Evolutionary conservation across 1,139 yeast species (phyloP).

Genomic region (Candida sojae): DNA sequence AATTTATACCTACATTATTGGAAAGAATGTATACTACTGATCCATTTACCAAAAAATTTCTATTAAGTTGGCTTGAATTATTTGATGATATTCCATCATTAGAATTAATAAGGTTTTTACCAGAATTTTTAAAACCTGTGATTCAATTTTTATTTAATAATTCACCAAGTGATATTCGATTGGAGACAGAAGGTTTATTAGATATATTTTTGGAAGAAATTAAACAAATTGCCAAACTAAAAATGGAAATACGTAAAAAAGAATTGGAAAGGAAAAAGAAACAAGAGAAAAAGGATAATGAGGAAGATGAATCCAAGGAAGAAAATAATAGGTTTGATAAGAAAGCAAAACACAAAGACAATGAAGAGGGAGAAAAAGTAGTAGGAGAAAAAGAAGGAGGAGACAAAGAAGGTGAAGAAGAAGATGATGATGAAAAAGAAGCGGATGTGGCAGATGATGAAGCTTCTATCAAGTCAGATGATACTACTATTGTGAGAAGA

Average conservation of each 20-base stretch:
- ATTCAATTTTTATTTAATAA: conserved; percentile 75
- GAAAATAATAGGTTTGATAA: background rate
- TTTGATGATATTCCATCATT: conserved; percentile 91
- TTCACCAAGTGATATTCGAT: conserved; percentile 83
- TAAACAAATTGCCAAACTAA: conserved; percentile 69
- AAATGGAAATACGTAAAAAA: conserved; percentile 45
- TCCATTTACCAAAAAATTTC: conserved; percentile 87
- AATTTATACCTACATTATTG: conserved; percentile 84
- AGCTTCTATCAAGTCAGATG: conserved; percentile 26
- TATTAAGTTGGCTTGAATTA: conserved; percentile 90
- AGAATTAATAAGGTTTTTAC: conserved; percentile 82
- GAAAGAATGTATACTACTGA: conserved; percentile 92
- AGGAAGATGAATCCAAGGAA: background rate
- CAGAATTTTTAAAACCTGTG: conserved; percentile 86
- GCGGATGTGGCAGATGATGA: conserved; percentile 16
- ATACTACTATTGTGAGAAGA: conserved; percentile 19
- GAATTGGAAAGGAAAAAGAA: conserved; percentile 22
- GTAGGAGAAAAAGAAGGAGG: background rate
- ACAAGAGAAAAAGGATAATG: conserved; percentile 1
- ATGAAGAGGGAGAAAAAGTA: background rate
- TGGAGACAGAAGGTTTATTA: conserved; percentile 78
- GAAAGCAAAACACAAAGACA: background rate
- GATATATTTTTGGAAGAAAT: conserved; percentile 81
- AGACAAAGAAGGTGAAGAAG: conserved; percentile 10
- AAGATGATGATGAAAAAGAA: conserved; percentile 1